Evolutionary conservation across 352 stramenopile species (phyloP).

Genomic region (Globisporangium middletonii): DNA sequence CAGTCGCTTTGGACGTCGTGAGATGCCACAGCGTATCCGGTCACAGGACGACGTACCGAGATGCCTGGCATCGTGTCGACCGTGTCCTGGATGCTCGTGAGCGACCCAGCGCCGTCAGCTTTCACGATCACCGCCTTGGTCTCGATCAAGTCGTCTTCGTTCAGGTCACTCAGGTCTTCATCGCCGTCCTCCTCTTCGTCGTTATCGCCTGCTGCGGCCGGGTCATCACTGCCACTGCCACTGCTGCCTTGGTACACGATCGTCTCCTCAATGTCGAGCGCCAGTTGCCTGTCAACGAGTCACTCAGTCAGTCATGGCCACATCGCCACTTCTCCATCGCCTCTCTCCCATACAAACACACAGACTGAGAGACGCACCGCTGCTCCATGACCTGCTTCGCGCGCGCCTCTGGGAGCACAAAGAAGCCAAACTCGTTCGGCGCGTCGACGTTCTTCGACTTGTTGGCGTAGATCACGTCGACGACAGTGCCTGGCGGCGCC

Average conservation of each 20-base stretch:
- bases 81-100: constrained; percentile 80
- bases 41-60: constrained; percentile 23
- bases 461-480: constrained; percentile 78
- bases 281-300: constrained; percentile 39
- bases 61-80: constrained; percentile 67
- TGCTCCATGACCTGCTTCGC: constrained; percentile 73
- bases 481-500: constrained; percentile 57
- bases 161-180: constrained; percentile 20
- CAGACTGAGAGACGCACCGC: constrained; percentile 25
- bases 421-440: constrained; percentile 78
- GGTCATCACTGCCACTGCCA: background rate
- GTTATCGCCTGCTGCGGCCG: constrained; percentile 8
- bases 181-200: constrained; percentile 16
- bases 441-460: constrained; percentile 81
- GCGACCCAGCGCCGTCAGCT: constrained; percentile 66
- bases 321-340: background rate
- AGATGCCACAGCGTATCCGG: background rate
- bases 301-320: constrained; percentile 1
- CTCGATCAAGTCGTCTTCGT: constrained; percentile 36
- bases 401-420: constrained; percentile 49
- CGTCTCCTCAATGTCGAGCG: constrained; percentile 65
- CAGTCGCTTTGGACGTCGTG: background rate
- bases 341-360: background rate
- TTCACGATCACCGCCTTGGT: constrained; percentile 77
- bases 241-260: background rate